Evolutionary conservation across 2,329 filamentous ascomycete species (phyloP), one percentile per base, ranked within the genome.

Genomic region (Apiospora malaysiana): DNA sequence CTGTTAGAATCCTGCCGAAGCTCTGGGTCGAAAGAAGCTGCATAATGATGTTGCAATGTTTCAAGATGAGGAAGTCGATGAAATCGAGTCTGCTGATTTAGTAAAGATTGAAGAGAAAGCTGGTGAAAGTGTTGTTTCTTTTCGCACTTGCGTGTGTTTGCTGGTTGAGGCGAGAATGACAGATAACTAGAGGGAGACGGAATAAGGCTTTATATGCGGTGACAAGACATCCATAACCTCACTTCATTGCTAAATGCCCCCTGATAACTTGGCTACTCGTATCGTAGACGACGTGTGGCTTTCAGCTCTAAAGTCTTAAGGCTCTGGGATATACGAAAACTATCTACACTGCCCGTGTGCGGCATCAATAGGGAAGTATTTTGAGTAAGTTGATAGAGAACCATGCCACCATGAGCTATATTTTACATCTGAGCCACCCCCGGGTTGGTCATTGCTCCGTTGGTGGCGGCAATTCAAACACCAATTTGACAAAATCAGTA

Each of bases 11-110:
- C n/a, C 56, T 25, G 56, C 56, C 56, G 37, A 63, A 32, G 56
- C 56, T 63, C 56, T 63, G 56, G 25, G 27, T 18, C 9, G 56
- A 63, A 25, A 63, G 56, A 25, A 63, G 56, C 56, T 63, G 56
- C 56, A 63, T 63, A 4, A 4, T 49, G 46, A 25, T 49, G 21
- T 9, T 25, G 46, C 3, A 4, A 7, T 9, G 1, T 12, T 12
- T 23, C 10, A 8, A 49, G 6, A 23, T 25, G 46, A 5, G 9
- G n/a, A 49, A 12, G n/a, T 12, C 21, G 56, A 27, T 63, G 4
- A 4, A 32, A 6, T 23, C 27, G 10, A 37, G 27, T 27, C 4
- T 59, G 14, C 14, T 59, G 27, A 12, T 32, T 32, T 63, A 10
- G 27, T 18, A 37, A n/a, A n/a, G 9, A 7, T 63, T 14, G 23